phyloP scores from a whole-genome alignment of 2,329 filamentous ascomycete genomes.

The Microdochium paspali region DNA sequence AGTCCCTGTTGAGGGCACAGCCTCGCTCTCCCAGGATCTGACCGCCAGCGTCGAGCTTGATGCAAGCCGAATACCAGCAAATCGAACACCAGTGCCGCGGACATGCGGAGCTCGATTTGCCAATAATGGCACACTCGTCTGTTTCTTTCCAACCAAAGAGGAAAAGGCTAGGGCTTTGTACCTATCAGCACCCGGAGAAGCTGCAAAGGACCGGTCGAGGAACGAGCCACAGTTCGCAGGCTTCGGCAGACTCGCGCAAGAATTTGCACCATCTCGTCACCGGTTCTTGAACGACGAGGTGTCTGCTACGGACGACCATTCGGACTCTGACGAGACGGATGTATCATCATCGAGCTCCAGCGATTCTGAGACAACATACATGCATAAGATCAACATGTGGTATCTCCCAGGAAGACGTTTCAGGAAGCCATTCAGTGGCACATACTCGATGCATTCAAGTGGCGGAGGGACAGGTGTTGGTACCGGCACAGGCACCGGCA shows the following conservation, averaged over 20 bases:
- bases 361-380: conserved; percentile 54
- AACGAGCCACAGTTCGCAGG: conserved; percentile 48
- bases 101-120: conserved; percentile 53
- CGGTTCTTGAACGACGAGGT: conserved; percentile 37
- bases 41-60: conserved; percentile 43
- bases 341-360: conserved; percentile 42
- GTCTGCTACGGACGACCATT: conserved; percentile 41
- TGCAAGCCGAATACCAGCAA: conserved; percentile 39
- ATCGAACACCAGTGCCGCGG: conserved; percentile 43
- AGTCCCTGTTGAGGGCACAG: conserved; percentile 41
- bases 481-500: conserved; percentile 46
- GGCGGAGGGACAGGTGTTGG: conserved; percentile 49
- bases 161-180: conserved; percentile 44
- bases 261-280: conserved; percentile 35
- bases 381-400: conserved; percentile 48
- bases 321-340: conserved; percentile 37
- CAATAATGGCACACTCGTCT: conserved; percentile 52
- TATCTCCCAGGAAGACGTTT: conserved; percentile 42
- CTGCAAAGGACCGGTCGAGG: conserved; percentile 37
- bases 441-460: conserved; percentile 48
- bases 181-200: conserved; percentile 30
- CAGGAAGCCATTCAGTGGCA: conserved; percentile 46
- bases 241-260: conserved; percentile 44
- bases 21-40: conserved; percentile 54
- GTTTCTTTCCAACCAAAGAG: conserved; percentile 62